Evolutionary conservation across 805 yeast species (phyloP).

Genomic region (Wickerhamiella azyma): DNA sequence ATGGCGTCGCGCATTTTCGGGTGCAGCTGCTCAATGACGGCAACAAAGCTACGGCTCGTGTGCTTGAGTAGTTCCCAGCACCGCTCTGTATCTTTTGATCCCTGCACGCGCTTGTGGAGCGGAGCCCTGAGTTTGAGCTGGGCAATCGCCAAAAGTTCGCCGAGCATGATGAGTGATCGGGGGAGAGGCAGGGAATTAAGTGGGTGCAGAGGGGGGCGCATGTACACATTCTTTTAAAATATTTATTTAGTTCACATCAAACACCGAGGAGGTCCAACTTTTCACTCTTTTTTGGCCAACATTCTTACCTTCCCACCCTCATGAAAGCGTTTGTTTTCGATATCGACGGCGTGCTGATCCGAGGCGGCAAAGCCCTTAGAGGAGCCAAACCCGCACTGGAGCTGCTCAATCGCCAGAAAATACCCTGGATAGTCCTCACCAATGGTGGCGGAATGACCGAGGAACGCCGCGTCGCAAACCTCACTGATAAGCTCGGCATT

Average conservation of each 20-base stretch:
- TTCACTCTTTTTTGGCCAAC: too few species aligned
- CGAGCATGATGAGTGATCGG: slow-evolving; percentile 3
- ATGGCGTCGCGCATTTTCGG: slow-evolving; percentile 73
- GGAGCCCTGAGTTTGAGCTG: slow-evolving; percentile 23
- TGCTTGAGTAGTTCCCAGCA: slow-evolving; percentile 54
- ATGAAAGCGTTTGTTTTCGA: slow-evolving; percentile 70
- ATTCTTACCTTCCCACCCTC: background rate
- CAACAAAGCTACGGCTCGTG: slow-evolving; percentile 88
- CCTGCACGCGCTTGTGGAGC: slow-evolving; percentile 34
- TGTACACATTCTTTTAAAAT: too few species aligned
- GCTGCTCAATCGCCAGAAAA: slow-evolving; percentile 58
- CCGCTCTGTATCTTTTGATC: slow-evolving; percentile 35
- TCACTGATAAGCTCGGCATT: slow-evolving; percentile 45
- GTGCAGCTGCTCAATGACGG: slow-evolving; percentile 79
- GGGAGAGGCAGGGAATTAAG: too few species aligned
- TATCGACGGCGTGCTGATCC: slow-evolving; percentile 79
- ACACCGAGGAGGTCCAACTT: too few species aligned
- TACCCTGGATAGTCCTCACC: slow-evolving; percentile 77
- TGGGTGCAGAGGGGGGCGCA: too few species aligned
- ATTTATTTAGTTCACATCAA: too few species aligned
- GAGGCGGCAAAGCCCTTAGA: slow-evolving; percentile 75
- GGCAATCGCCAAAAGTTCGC: slow-evolving; percentile 7
- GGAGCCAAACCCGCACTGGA: slow-evolving; percentile 65
- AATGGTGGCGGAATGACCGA: slow-evolving; percentile 91
- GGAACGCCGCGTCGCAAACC: slow-evolving; percentile 54